phyloP scores from a whole-genome alignment of 2,329 filamentous ascomycete genomes.

The Neonectria hederae region DNA sequence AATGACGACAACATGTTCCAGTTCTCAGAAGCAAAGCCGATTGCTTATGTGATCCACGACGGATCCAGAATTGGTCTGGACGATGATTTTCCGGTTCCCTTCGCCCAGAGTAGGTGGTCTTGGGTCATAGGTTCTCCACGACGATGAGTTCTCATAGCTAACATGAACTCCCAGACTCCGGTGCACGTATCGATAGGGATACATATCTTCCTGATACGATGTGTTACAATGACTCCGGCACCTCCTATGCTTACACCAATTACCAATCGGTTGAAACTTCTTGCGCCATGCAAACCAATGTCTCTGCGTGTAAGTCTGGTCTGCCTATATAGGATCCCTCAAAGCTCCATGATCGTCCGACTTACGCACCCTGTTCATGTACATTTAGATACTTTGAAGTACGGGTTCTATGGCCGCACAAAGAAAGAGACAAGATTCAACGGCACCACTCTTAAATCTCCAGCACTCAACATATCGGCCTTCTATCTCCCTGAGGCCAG shows the following conservation, averaged over 20 bases:
- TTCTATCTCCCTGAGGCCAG: slow-evolving; percentile 3
- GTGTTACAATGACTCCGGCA: background rate
- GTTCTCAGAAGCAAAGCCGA: fast-evolving
- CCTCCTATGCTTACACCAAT: background rate
- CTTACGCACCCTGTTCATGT: background rate
- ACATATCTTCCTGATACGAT: background rate
- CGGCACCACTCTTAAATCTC: background rate
- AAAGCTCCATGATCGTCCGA: background rate
- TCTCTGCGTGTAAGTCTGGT: background rate
- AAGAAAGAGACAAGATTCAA: background rate
- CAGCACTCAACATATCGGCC: slow-evolving; percentile 1
- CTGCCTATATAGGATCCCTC: background rate
- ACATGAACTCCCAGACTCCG: background rate
- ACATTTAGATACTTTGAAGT: background rate
- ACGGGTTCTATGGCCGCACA: background rate
- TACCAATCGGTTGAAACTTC: background rate
- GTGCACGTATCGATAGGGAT: background rate
- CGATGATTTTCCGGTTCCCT: fast-evolving
- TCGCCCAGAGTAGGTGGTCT: background rate
- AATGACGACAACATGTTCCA: fast-evolving
- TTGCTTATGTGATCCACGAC: slow-evolving; percentile 11
- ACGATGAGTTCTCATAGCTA: background rate
- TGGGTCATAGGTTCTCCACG: background rate
- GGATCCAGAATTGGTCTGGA: background rate
- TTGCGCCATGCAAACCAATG: background rate